Base-by-base conservation (phyloP, 768 basidiomycete species). In the Lentinula raphanica region DNA sequence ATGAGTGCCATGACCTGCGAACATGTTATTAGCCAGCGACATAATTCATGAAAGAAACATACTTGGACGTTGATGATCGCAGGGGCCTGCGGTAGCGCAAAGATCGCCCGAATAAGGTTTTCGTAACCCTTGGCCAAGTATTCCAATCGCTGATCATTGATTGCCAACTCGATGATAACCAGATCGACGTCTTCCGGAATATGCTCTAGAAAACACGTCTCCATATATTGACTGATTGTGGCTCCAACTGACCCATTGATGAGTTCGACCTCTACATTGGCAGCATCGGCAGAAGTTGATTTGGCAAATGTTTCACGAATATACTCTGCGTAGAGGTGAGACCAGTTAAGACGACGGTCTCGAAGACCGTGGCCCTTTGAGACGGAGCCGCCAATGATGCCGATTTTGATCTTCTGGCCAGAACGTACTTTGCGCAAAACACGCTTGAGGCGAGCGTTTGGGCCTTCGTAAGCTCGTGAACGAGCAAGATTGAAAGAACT, bases 401-500 rank as follows among this genome's bases (percentile, higher is more conserved):
- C 51, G 5, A 53, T 53, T 39, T 53, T 53, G 7, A 53, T 53
- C 11, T 32, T 32, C 36, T 39, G 21, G 5, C 36, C 36, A 25
- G 36, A 39, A 2, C 36, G 51, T 27, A 35, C 36, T 53, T 53
- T 53, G 6, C 51, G 51, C 5, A 53, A 9, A 6, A 53, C 51
- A 19, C 51, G 51, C 21, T 53, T 53, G 8, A 53, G 51, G 3
- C 35, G 36, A 11, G 51, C 28, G 25, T 53, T 53, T 0, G 51
- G 51, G 23, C 51, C 51, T 53, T 53, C 51, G 23, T 53, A 53
- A 23, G 51, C 51, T 4, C 51, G 51, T 3, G 51, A 53, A 53
- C 51, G 51, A 27, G 51, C 51, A 25, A 53, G 35, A n/a, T 53
- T 53, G 23, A 38, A 53, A n/a, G 51, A 36, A 21, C 51, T 53